Evolutionary conservation across 202 grass and related monocot species (phyloP).

Genomic region (Bolboschoenoplectus hybrid): DNA sequence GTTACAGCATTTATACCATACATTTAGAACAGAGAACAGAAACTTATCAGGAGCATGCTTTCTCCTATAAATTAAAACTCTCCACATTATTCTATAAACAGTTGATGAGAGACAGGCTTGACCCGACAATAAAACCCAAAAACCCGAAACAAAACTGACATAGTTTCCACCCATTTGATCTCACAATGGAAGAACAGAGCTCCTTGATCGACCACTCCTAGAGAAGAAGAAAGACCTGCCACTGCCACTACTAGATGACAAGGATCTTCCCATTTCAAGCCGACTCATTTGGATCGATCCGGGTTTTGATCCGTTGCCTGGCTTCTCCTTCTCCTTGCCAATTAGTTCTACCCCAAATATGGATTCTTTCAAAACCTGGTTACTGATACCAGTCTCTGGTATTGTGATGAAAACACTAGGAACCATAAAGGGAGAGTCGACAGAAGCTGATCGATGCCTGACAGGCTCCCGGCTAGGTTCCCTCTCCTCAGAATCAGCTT

Average conservation of each 20-base stretch:
- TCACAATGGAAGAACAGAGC: slow-evolving; percentile 38
- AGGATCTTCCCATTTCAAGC: slow-evolving; percentile 31
- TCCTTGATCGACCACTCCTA: slow-evolving; percentile 28
- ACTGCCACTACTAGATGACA: slow-evolving; percentile 38
- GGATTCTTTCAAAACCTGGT: slow-evolving; percentile 21
- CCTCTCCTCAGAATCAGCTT: slow-evolving; percentile 39
- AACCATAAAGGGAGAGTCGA: slow-evolving; percentile 59
- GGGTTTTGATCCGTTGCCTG: not conserved
- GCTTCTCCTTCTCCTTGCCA: slow-evolving; percentile 30
- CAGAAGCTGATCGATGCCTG: slow-evolving; percentile 54
- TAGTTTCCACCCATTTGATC: not conserved
- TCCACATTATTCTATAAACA: slow-evolving; percentile 33
- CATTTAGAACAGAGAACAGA: slow-evolving; percentile 9
- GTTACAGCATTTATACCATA: slow-evolving; percentile 26
- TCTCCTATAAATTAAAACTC: slow-evolving; percentile 29
- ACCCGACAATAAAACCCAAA: slow-evolving; percentile 30
- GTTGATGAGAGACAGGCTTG: slow-evolving; percentile 12
- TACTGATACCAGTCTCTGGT: slow-evolving; percentile 28
- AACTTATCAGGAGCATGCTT: slow-evolving; percentile 31
- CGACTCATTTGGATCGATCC: slow-evolving; percentile 21
- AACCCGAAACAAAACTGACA: slow-evolving; percentile 21
- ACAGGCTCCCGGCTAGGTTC: not conserved
- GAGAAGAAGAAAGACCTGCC: slow-evolving; percentile 38
- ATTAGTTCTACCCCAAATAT: slow-evolving; percentile 28
- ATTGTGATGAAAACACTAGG: slow-evolving; percentile 39